A percentile compares a stretch with the other conserved stretches of the same genome.
phyloP scores from a whole-genome alignment of 257 asterid genomes.

The Cynanchum wilfordii region DNA sequence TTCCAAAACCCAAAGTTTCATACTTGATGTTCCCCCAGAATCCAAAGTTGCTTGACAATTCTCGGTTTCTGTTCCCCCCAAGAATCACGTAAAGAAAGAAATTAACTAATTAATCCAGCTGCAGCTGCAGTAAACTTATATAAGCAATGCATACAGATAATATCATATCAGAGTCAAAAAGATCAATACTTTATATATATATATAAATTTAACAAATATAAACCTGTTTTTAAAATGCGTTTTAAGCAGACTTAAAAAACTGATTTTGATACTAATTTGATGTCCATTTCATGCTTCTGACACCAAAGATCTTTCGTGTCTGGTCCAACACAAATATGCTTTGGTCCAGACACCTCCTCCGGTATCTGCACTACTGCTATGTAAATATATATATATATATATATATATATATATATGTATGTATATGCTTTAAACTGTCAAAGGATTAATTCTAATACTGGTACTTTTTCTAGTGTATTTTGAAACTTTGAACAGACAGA shows the following conservation, averaged over 20 bases:
- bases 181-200: too few species aligned
- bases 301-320: slow-evolving; percentile 21
- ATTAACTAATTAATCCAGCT: slow-evolving; percentile 20
- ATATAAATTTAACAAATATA: too few species aligned
- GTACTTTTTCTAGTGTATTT: neutral
- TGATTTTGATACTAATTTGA: neutral
- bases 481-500: neutral
- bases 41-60: slow-evolving; percentile 31
- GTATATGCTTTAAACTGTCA: neutral
- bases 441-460: neutral
- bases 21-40: slow-evolving; percentile 22
- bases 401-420: neutral
- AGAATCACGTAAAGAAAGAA: slow-evolving; percentile 34
- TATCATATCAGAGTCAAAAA: slow-evolving; percentile 28
- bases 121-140: neutral
- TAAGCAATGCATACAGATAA: neutral
- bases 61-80: slow-evolving; percentile 48
- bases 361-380: neutral
- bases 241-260: too few species aligned
- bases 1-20: slow-evolving; percentile 28
- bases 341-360: slow-evolving; percentile 7
- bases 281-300: slow-evolving; percentile 29
- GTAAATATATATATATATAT: too few species aligned
- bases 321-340: slow-evolving; percentile 15
- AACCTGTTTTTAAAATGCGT: too few species aligned